A percentile compares a stretch with the other conserved stretches of the same genome.
Evolutionary conservation across 331 rosid species (phyloP).

Genomic region (Stylosanthes scabra): DNA sequence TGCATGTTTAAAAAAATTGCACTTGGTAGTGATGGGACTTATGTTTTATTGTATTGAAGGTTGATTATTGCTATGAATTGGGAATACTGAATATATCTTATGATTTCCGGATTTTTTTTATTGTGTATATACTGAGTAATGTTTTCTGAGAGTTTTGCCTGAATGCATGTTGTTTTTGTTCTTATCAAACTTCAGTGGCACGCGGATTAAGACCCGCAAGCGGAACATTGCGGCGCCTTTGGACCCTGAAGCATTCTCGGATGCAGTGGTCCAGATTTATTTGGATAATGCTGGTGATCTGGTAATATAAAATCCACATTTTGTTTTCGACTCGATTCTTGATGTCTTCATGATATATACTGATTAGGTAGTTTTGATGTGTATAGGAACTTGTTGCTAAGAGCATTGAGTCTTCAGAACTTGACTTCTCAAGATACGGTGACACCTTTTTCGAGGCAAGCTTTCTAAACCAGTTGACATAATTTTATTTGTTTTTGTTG

Average conservation of each 20-base stretch:
- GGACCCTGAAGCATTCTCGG: slow-evolving; percentile 99
- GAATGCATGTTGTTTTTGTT: no score
- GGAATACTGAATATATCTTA: no score
- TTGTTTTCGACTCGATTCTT: not conserved
- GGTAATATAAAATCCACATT: slow-evolving; percentile 57
- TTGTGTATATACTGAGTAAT: not conserved
- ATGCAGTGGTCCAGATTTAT: slow-evolving; percentile 99
- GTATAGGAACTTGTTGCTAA: slow-evolving; percentile 85
- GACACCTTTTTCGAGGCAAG: slow-evolving; percentile 97
- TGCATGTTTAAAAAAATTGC: no score
- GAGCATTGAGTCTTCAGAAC: slow-evolving; percentile 88
- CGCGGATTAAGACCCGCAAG: slow-evolving; percentile 99
- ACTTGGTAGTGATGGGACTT: no score
- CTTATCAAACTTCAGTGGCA: slow-evolving; percentile 66
- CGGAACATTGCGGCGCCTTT: slow-evolving; percentile 99
- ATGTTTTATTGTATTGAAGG: no score
- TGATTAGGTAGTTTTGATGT: slow-evolving; percentile 21
- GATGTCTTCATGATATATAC: slow-evolving; percentile 6
- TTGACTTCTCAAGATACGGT: slow-evolving; percentile 98
- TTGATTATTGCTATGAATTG: no score
- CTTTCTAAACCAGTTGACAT: not conserved
- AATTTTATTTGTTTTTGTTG: not conserved
- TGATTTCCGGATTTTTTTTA: not conserved
- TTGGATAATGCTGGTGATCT: slow-evolving; percentile 99
- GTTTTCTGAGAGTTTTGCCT: no score